Conservation (phyloP, 768 basidiomycete species). For the Termitomyces sp. region DNA sequence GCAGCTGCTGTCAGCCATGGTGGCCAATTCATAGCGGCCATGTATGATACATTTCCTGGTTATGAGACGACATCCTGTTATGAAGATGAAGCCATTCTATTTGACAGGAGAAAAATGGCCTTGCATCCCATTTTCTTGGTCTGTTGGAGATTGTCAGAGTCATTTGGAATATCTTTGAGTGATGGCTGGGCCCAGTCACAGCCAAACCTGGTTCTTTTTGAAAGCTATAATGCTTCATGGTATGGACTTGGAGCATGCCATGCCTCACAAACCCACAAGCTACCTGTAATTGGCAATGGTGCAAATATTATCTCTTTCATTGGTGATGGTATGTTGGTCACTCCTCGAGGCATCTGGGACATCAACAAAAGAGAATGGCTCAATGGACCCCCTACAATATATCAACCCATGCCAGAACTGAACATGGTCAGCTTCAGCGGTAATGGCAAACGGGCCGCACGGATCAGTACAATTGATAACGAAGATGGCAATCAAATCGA, state of each 20-base stretch:
- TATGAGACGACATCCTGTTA: no score
- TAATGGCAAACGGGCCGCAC: not conserved
- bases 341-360: constrained; percentile 8
- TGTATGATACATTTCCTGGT: no score
- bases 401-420: not conserved
- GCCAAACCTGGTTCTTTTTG: not conserved
- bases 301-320: not conserved
- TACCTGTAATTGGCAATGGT: not conserved
- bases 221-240: not conserved
- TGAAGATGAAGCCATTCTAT: no score
- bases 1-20: constrained; percentile 3
- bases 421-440: constrained; percentile 8
- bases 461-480: no score
- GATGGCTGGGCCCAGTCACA: not conserved
- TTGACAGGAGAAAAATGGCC: no score
- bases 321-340: not conserved
- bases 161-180: not conserved
- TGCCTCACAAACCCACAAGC: not conserved
- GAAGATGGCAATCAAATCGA: not conserved
- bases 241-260: no score
- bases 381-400: not conserved
- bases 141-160: constrained; percentile 7
- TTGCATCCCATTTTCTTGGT: not conserved
- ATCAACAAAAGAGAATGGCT: constrained; percentile 1
- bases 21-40: constrained; percentile 1